A percentile compares a stretch with the other conserved stretches of the same genome.
phyloP scores from a whole-genome alignment of 2,329 filamentous ascomycete genomes.

The Tothia fuscella region DNA sequence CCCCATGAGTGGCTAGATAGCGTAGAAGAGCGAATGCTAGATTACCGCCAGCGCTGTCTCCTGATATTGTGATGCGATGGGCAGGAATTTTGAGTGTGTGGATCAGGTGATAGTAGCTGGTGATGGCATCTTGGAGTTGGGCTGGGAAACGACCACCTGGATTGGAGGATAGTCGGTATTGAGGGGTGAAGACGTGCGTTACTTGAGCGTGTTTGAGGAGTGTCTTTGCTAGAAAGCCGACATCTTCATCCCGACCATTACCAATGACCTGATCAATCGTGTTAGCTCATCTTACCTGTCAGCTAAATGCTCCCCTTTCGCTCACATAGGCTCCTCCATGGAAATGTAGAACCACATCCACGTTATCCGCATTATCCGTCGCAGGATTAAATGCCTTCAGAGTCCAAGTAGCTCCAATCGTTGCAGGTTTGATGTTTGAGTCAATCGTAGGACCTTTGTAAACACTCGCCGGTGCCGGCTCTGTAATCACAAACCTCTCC shows the following conservation, averaged over 20 bases:
- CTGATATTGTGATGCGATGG: conserved; percentile 31
- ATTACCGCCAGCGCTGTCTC: conserved; percentile 41
- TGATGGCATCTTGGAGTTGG: conserved; percentile 37
- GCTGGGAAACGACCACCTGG: conserved; percentile 38
- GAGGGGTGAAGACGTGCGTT: conserved; percentile 31
- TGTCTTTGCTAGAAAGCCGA: conserved; percentile 22
- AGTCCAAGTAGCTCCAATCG: conserved; percentile 33
- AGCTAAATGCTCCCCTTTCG: no score
- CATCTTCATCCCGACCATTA: conserved; percentile 27
- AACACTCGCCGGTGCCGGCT: conserved; percentile 14
- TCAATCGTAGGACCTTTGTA: conserved; percentile 24
- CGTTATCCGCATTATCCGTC: no score
- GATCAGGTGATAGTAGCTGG: conserved; percentile 34
- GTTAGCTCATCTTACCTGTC: no score
- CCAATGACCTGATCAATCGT: no score
- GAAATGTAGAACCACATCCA: conserved; percentile 33
- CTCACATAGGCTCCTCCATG: conserved; percentile 40
- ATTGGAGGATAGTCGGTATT: conserved; percentile 37
- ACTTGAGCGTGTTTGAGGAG: conserved; percentile 26
- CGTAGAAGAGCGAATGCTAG: conserved; percentile 32
- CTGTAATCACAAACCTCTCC: conserved; percentile 26
- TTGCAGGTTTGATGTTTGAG: conserved; percentile 23
- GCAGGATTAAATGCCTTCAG: conserved; percentile 19
- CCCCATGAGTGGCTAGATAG: conserved; percentile 33
- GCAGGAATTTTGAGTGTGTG: conserved; percentile 28